These are phyloP conservation scores for Daldinia bambusicola DNA, from an alignment of 495 filamentous ascomycete genomes.

Conservation along the genomic window DNA sequence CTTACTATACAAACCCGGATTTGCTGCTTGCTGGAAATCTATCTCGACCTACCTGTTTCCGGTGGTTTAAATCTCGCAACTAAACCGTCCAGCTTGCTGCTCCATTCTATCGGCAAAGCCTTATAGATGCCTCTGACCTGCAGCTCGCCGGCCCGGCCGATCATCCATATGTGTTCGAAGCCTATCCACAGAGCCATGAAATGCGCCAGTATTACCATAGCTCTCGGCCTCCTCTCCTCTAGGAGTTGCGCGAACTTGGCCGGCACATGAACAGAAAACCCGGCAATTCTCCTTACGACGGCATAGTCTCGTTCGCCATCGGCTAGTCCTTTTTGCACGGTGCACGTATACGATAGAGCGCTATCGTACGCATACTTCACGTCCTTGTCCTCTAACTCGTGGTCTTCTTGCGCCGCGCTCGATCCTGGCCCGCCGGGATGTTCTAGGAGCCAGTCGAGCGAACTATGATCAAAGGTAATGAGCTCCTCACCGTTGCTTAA, in stretches of 20 bases:
- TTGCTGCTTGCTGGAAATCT: background rate
- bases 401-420: slow-evolving; percentile 38
- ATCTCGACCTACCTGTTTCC: slow-evolving; percentile 19
- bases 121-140: slow-evolving; percentile 56
- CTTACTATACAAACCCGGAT: background rate
- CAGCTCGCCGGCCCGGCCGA: slow-evolving; percentile 52
- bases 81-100: slow-evolving; percentile 51
- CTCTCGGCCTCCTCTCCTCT: slow-evolving; percentile 52
- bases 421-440: slow-evolving; percentile 35
- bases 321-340: slow-evolving; percentile 46
- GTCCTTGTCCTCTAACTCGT: slow-evolving; percentile 47
- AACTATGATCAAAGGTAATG: slow-evolving; percentile 40
- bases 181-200: slow-evolving; percentile 52
- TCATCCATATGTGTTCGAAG: slow-evolving; percentile 53
- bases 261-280: slow-evolving; percentile 53
- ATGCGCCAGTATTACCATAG: slow-evolving; percentile 54
- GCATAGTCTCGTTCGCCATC: slow-evolving; percentile 42
- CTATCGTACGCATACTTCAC: slow-evolving; percentile 47
- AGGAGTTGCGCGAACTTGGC: slow-evolving; percentile 48
- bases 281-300: slow-evolving; percentile 50
- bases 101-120: slow-evolving; percentile 52
- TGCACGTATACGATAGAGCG: slow-evolving; percentile 50
- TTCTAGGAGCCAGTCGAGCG: slow-evolving; percentile 48
- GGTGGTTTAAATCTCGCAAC: slow-evolving; percentile 43
- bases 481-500: slow-evolving; percentile 40